Evolutionary conservation across 2,329 filamentous ascomycete species (phyloP), one percentile per base, ranked within the genome.

Genomic region (Colletotrichum lindemuthianum): DNA sequence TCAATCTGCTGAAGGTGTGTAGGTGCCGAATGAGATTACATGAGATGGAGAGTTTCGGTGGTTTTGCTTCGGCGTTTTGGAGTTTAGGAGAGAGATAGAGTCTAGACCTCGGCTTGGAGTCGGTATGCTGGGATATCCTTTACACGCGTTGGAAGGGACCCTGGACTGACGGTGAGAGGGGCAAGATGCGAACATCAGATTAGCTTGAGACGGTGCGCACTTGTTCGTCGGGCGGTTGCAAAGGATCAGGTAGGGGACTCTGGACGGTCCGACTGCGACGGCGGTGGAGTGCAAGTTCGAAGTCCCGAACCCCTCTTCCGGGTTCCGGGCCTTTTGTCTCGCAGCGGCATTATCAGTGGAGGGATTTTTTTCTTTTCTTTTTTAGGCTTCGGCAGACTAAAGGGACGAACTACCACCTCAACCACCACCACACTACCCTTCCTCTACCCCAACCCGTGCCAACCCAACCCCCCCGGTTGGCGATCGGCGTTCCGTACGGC

Each of bases 401-500:
- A 44, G 51, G 44, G 50, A 56, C 50, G 40, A 61, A 54, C 49
- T 24, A 5, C 24, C 24, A 24, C 24, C 24, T 24, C 24, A 24
- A 24, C 24, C 24, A 24, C 24, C 24, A 24, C 24, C 24, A 24
- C 24, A 24, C 24, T 4, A 24, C 24, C 24, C 24, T 24, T 24
- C 24, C 24, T 24, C 24, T 24, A 24, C 24, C 24, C 24, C 24
- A 24, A 24, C 24, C 24, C 24, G 24, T 24, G 24, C 24, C 24
- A 24, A 24, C 24, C 24, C 24, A 24, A 24, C 36, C 32, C 58
- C 45, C 44, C 61, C 45, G 56, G 40, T 37, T 59, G 34, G 43
- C 52, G 57, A 65, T 65, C 61, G 51, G 45, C 57, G 51, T 52
- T 56, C 57, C 51, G 51, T 60, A 60, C 51, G 51, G 57, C 61